Evolutionary conservation across 1,284 basidiomycete genomes (phyloP), one percentile per base, ranked within the genome.

Genomic region (Schizophyllum commune): DNA sequence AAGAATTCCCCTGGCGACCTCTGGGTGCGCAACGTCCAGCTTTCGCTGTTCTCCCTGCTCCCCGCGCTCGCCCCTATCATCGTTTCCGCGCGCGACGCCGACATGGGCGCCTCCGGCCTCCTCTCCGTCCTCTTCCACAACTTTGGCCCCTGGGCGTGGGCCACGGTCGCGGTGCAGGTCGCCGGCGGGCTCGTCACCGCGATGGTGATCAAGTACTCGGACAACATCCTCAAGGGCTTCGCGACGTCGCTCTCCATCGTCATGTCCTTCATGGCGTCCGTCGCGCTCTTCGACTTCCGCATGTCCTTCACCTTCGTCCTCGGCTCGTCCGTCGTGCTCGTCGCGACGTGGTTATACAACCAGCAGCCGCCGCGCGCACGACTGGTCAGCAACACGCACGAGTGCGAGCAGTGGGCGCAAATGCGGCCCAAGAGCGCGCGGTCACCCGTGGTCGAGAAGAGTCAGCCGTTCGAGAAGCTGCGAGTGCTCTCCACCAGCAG

Each of bases 21-120:
- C 6, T 98, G 96, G 96, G 89, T 96, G 61, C 89, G 96, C 68
- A 99, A 98, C 75, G 92, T 97, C 58, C 96, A 98, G 72, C 83
- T 99, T 13, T 97, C 94, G 22, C 81, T 94, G 62, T 98, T 98
- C 77, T 96, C 94, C 27, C 82, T 99, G 55, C 77, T 96, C 55
- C 96, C 96, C 1, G 96, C 96, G 3, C 76, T 96, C 54, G 76
- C 91, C 5, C 94, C 96, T 11, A 85, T 97, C 66, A 69, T 97
- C 55, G 74, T 81, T 8, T 76, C 80, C 52, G 69, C 73, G 57
- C 68, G 75, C 1, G 71, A 68, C 60, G 59, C 76, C 60, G 62
- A 65, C 68, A 75, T 65, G 52, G 39, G 39, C 39, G 57, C 61
- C 19, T 58, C 60, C 15, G 69, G 70, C 39, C 71, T 79, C 62